Evolutionary conservation across 176 grass and related monocot species (phyloP), one percentile per base, ranked within the genome.

Genomic region (Zoysia pacifica): DNA sequence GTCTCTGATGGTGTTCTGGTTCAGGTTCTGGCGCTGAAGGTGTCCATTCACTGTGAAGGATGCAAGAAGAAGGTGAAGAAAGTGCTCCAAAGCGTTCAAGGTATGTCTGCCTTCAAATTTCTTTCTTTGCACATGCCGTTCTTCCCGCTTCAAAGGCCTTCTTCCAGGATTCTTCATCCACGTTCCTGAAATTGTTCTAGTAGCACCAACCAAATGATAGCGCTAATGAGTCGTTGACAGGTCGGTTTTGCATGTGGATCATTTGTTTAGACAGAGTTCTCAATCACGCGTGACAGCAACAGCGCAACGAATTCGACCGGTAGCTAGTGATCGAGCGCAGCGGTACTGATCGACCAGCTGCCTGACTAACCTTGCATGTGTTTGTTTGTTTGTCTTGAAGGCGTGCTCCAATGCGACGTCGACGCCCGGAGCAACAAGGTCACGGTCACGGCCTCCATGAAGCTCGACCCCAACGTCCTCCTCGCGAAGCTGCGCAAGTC

Each of bases 51-150:
- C 70, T 93, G 91, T 12, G 77, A 89, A 70, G 91, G 91, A 72
- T 93, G 91, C 84, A 89, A 93, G 78, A 93, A 89, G 81, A 93
- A 93, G 78, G 87, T 93, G 53, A 86, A 89, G 68, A 93, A 65
- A 48, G 85, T 93, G 37, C 84, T 93, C 20, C 85, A 41, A 65
- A 68, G 49, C 10, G 20, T 85, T 41, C 50, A 62, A 11, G 91
- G 91, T 93, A 82, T 8, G 45, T 4, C 40, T 45, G 11, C 45
- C 2, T 9, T 11, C 41, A 2, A 71, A 39, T 9, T 13, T 9
- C 1, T 11, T 49, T 3, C n/a, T 56, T 66, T 59, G 11, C 43
- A 7, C 43, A 72, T 41, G 3, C 28, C 48, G 1, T 47, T 67
- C 46, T 52, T 43, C 9, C 13, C 7, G 41, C 38, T 72, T 20